Conservation (phyloP, 192 early-diverging fungal genomes). For the Jimgerdemannia lactiflua region DNA sequence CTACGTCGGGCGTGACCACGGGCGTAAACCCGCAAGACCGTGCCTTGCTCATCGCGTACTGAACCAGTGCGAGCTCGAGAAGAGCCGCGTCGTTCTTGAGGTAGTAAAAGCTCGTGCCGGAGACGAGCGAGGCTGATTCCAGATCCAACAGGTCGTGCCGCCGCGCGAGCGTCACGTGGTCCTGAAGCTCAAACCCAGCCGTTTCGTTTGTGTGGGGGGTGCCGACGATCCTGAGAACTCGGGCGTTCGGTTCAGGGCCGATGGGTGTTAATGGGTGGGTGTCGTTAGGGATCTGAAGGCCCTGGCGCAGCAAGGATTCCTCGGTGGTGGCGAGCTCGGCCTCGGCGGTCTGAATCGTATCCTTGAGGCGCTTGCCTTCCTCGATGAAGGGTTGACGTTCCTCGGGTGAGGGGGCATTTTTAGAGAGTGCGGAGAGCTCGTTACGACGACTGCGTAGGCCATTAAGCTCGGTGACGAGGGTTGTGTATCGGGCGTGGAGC, state of each 20-base stretch:
- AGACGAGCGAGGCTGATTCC: constrained; percentile 73
- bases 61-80: constrained; percentile 83
- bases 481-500: constrained; percentile 8
- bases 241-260: constrained; percentile 70
- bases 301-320: constrained; percentile 52
- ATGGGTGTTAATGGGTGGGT: constrained; percentile 73
- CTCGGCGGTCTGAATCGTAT: constrained; percentile 51
- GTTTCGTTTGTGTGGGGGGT: constrained; percentile 23
- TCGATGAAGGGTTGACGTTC: constrained; percentile 34
- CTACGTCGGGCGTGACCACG: constrained; percentile 79
- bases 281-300: constrained; percentile 73
- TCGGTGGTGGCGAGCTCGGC: constrained; percentile 45
- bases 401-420: constrained; percentile 3
- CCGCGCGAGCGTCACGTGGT: constrained; percentile 72
- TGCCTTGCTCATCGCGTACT: constrained; percentile 81
- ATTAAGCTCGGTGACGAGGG: constrained; percentile 3
- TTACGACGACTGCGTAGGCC: constrained; percentile 14
- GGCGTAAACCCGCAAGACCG: constrained; percentile 70
- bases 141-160: constrained; percentile 76
- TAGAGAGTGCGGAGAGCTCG: constrained; percentile 17
- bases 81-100: constrained; percentile 84
- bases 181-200: constrained; percentile 35
- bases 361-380: constrained; percentile 59
- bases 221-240: constrained; percentile 45
- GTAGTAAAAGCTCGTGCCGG: constrained; percentile 85